These are phyloP conservation scores for Oropetium thomaeum DNA, from an alignment of 176 grass and related monocot genomes.

Conservation along the genomic window DNA sequence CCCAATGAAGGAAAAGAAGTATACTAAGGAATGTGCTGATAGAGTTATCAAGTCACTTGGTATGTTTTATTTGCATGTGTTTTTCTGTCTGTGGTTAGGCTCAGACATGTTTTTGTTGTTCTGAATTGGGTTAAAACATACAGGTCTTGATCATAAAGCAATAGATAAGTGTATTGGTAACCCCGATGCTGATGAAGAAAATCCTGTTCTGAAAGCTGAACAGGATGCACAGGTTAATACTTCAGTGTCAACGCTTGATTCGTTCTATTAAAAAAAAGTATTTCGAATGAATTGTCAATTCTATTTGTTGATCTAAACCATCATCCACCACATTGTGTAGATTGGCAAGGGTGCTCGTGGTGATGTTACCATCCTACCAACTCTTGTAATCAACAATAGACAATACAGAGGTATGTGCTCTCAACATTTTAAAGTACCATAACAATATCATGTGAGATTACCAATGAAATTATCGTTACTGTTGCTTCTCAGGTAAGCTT, in stretches of 20 bases:
- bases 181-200: constrained; percentile 81
- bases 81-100: background rate
- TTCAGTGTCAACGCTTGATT: background rate
- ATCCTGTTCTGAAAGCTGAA: constrained; percentile 82
- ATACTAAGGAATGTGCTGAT: constrained; percentile 84
- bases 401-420: constrained; percentile 76
- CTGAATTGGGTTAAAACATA: constrained; percentile 14
- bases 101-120: background rate
- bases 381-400: constrained; percentile 95
- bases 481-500: constrained; percentile 65
- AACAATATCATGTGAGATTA: background rate
- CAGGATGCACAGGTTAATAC: constrained; percentile 79
- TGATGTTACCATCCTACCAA: constrained; percentile 93
- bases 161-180: constrained; percentile 86
- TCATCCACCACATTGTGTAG: constrained; percentile 30
- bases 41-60: constrained; percentile 81
- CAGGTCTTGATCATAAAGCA: constrained; percentile 74
- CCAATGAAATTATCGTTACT: constrained; percentile 9
- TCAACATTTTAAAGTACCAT: background rate
- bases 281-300: background rate
- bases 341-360: constrained; percentile 86
- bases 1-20: constrained; percentile 89
- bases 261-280: too few species aligned
- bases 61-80: constrained; percentile 35
- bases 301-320: background rate